Evolutionary conservation across 2,329 filamentous ascomycete species (phyloP).

Genomic region (Grosmannia huntii): DNA sequence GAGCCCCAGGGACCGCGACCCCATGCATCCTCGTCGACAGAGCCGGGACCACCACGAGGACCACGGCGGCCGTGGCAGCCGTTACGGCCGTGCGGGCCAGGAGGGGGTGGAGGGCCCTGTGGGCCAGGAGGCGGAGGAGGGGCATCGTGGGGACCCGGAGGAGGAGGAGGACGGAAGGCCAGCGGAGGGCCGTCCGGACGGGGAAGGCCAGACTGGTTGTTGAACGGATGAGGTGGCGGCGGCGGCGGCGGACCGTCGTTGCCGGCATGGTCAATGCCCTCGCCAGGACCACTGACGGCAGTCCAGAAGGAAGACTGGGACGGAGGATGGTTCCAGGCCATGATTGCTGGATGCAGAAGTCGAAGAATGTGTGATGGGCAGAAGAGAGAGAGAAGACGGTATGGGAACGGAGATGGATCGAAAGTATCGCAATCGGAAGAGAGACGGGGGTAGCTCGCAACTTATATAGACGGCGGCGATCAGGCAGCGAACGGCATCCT

Average conservation of each 20-base stretch:
- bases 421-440: not conserved
- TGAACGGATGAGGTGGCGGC: not conserved
- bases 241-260: not conserved
- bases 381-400: not conserved
- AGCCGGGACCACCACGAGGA: not conserved
- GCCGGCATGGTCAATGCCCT: not conserved
- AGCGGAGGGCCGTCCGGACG: not conserved
- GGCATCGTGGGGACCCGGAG: not conserved
- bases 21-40: not conserved
- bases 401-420: not conserved
- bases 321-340: not conserved
- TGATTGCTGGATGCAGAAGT: not conserved
- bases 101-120: not conserved
- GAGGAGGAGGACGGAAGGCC: not conserved
- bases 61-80: not conserved
- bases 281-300: not conserved
- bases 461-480: not conserved
- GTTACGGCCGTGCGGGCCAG: not conserved
- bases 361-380: not conserved
- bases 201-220: too few species aligned
- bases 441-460: too few species aligned
- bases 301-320: not conserved
- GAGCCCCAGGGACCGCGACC: not conserved
- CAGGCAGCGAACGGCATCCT: not conserved
- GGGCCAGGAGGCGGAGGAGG: not conserved